Evolutionary conservation across 139 green algal genomes (phyloP).

Genomic region (Dunaliella primolecta): DNA sequence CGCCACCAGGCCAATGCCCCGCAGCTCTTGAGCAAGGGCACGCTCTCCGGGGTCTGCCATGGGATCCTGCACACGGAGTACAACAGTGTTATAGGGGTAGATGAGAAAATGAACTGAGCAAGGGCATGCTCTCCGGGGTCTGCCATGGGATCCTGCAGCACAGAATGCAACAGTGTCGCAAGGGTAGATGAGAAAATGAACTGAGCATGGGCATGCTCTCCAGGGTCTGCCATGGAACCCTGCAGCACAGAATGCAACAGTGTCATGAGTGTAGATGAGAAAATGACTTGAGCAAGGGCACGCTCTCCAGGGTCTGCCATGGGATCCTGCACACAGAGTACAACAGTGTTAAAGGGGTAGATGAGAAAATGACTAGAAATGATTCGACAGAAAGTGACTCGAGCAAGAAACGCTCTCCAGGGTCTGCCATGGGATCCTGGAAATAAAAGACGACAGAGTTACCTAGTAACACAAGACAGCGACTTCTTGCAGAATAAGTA

Average conservation of each 20-base stretch:
- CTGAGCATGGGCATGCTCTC: slow-evolving; percentile 67
- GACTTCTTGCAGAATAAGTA: no score
- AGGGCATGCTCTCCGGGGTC: slow-evolving; percentile 70
- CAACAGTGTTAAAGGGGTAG: neutral
- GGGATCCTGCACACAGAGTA: slow-evolving; percentile 57
- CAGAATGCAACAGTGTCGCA: neutral
- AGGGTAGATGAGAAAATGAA: neutral
- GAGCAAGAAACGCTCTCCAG: slow-evolving; percentile 68
- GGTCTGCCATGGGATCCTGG: slow-evolving; percentile 85
- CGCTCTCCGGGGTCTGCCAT: slow-evolving; percentile 83
- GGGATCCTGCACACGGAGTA: slow-evolving; percentile 57
- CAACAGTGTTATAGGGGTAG: neutral
- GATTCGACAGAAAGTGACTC: no score
- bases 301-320: slow-evolving; percentile 80
- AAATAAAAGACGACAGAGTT: neutral
- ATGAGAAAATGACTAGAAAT: neutral
- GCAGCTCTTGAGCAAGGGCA: slow-evolving; percentile 79
- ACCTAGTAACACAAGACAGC: no score
- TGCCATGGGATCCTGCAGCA: slow-evolving; percentile 80
- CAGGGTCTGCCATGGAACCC: slow-evolving; percentile 87
- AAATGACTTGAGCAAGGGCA: slow-evolving; percentile 56
- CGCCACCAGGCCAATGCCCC: slow-evolving; percentile 67
- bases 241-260: neutral
- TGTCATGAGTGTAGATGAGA: neutral
- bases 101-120: slow-evolving; percentile 34